A percentile compares a stretch with the other conserved stretches of the same genome.
Evolutionary conservation across 2,329 filamentous ascomycete genomes (phyloP).

Genomic region (Akanthomyces muscarius): DNA sequence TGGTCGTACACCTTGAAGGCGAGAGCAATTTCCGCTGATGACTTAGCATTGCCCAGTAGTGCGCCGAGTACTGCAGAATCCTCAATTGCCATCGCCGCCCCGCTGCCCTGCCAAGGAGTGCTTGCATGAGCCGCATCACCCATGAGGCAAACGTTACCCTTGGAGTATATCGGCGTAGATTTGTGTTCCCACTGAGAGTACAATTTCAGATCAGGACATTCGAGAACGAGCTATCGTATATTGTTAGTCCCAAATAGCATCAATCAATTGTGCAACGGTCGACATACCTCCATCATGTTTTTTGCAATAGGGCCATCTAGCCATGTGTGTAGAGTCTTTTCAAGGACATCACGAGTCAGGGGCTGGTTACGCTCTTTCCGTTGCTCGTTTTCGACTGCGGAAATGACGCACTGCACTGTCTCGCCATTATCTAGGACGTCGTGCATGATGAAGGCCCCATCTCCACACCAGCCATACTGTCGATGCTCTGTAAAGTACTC

Average conservation of each 20-base stretch:
- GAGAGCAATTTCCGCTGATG: slow-evolving; percentile 11
- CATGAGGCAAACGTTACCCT: slow-evolving; percentile 22
- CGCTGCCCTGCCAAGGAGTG: slow-evolving; percentile 25
- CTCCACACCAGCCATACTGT: slow-evolving; percentile 11
- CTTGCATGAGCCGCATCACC: slow-evolving; percentile 27
- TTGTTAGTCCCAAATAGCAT: background rate
- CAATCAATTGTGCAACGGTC: too few relatives aligned
- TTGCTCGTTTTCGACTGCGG: background rate
- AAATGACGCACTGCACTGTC: slow-evolving; percentile 5
- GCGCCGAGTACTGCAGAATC: slow-evolving; percentile 23
- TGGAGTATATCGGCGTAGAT: slow-evolving; percentile 19
- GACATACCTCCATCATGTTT: slow-evolving; percentile 3
- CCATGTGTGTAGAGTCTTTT: background rate
- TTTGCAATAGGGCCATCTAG: slow-evolving; percentile 3
- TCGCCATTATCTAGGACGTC: slow-evolving; percentile 8
- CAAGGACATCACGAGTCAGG: background rate
- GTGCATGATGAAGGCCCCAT: slow-evolving; percentile 4
- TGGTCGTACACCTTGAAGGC: slow-evolving; percentile 21
- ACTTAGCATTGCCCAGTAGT: slow-evolving; percentile 5
- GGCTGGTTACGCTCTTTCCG: background rate
- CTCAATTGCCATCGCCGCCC: slow-evolving; percentile 25
- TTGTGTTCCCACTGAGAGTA: slow-evolving; percentile 20
- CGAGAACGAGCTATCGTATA: slow-evolving; percentile 12
- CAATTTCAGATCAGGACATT: background rate
- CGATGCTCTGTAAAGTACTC: background rate